Evolutionary conservation across 257 asterid genomes (phyloP), one percentile per base, ranked within the genome.

Genomic region (Verbascum thapsus): DNA sequence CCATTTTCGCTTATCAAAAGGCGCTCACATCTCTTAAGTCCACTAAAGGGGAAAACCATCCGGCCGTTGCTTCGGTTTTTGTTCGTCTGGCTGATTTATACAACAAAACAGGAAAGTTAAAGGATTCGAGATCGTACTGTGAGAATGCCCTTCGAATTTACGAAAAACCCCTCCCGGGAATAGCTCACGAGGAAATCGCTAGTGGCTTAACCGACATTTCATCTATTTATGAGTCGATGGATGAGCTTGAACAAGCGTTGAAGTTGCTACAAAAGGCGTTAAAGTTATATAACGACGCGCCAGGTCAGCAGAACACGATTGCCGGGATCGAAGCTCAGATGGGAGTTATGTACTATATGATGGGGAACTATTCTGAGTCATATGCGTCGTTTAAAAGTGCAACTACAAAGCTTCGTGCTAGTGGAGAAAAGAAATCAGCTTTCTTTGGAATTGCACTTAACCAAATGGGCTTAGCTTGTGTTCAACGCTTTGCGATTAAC

Each of bases 241-340:
- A 82, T 12, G 99, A 92, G 82, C 79, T 75, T 15, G 97, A 92
- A 42, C 91, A 80, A 64, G 94, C 99, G 0, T 57, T 88, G 59
- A 89, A 89, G 77, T 26, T 92, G 76, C 79, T 92, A 48, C 87
- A 83, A 52, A 92, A 75, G 88, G 99, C 99, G 1, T 66, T 89
- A n/a, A 87, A 89, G 81, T 81, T 92, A 30, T 92, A 88, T 58
- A 80, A 82, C 3, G 86, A 88, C 58, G 85, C 95, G 19, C 97
- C 97, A 1, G 99, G 97, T 35, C 97, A 87, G 76, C 95, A 87
- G 71, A 86, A 73, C 75, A 85, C 96, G 0, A 71, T 85, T 64
- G 95, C 97, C 5, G 95, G 96, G 18, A 92, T 92, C 6, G 99
- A 92, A 69, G 97, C 96, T 59, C 97, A 89, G 74, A 85, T 89